Percentiles rank a stretch among this genome's conserved stretches.
phyloP scores from a whole-genome alignment of 345 rosid species.

The Laguncularia racemosa region DNA sequence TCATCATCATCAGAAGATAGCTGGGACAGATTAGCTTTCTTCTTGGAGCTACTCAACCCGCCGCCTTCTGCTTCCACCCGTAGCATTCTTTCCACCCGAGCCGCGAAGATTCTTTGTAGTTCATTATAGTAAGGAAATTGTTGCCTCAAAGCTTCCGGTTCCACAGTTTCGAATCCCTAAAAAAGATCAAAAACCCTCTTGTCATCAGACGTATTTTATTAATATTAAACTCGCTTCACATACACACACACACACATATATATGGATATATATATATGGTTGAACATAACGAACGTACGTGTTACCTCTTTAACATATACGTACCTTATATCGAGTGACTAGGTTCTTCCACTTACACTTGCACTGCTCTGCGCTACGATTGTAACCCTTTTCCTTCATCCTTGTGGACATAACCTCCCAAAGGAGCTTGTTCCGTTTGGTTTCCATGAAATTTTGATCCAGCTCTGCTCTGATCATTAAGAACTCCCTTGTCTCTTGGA shows the following conservation, averaged over 20 bases:
- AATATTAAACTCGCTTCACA: not conserved
- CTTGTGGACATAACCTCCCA: constrained; percentile 76
- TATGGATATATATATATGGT: not conserved
- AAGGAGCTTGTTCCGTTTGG: constrained; percentile 80
- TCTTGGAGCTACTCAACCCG: constrained; percentile 42
- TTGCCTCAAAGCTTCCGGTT: constrained; percentile 60
- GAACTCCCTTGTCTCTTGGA: constrained; percentile 83
- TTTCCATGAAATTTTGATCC: constrained; percentile 89
- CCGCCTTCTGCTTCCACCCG: constrained; percentile 76
- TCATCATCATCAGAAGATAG: constrained; percentile 80
- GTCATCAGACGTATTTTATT: no score
- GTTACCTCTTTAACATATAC: not conserved
- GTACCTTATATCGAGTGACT: constrained; percentile 91
- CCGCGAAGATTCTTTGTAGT: constrained; percentile 54
- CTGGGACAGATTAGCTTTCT: constrained; percentile 33
- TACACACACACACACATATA: not conserved
- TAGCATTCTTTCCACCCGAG: constrained; percentile 64
- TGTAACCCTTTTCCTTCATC: constrained; percentile 75
- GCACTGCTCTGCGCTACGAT: constrained; percentile 98
- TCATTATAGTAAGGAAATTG: constrained; percentile 82
- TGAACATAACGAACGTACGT: not conserved
- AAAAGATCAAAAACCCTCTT: no score
- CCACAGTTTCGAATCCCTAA: constrained; percentile 87
- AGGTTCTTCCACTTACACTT: constrained; percentile 99
- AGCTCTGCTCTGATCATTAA: constrained; percentile 71